Percentiles rank a stretch among this genome's conserved stretches.
phyloP scores from a whole-genome alignment of 208 protist species.

The Acanthamoeba triangularis region DNA sequence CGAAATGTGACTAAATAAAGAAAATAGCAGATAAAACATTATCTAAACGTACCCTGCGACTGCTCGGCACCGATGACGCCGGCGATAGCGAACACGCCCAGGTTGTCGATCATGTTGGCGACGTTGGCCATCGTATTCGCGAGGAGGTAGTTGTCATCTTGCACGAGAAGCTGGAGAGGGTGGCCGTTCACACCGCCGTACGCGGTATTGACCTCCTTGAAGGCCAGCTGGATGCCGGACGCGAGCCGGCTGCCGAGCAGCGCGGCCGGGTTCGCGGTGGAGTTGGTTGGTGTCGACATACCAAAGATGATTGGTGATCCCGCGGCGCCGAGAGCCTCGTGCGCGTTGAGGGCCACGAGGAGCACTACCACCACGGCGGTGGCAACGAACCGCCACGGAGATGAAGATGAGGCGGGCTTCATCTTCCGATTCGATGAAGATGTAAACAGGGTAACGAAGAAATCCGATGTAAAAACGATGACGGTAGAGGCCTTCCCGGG shows the following conservation, averaged over 20 bases:
- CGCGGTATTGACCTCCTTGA: not conserved
- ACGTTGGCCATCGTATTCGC: not conserved
- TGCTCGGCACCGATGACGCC: slow-evolving; percentile 50
- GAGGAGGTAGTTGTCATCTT: slow-evolving; percentile 8
- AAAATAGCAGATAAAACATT: not conserved
- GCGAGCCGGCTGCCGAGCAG: not conserved
- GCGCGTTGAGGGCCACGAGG: not conserved
- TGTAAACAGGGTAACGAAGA: not conserved
- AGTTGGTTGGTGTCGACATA: not conserved
- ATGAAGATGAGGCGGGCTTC: not conserved
- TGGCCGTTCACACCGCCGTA: slow-evolving; percentile 34
- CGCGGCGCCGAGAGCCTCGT: not conserved
- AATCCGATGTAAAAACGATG: not conserved
- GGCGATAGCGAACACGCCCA: not conserved
- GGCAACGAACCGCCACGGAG: not conserved
- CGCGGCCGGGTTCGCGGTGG: not conserved
- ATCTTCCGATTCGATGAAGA: not conserved
- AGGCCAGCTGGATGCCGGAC: not conserved
- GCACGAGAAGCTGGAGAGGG: not conserved
- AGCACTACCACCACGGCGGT: not conserved
- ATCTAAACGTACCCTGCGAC: not conserved
- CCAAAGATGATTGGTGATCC: not conserved
- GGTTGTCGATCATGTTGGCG: not conserved
- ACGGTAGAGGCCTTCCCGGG: no score
- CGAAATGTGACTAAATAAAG: not conserved